phyloP scores from a whole-genome alignment of 208 protist genomes.

The Wallacemonas sp. region DNA sequence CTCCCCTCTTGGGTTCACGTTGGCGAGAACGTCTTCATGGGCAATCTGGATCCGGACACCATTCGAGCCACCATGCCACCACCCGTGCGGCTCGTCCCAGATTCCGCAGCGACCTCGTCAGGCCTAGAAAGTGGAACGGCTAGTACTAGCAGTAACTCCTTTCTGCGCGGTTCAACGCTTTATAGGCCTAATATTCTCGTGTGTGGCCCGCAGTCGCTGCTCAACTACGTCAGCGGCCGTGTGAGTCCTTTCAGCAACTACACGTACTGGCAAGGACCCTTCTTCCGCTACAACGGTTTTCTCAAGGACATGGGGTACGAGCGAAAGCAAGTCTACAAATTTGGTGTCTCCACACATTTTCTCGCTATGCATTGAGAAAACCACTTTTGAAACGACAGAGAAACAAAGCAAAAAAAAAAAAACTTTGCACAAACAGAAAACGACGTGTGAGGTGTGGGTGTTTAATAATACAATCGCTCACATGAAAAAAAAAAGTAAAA shows the following conservation, averaged over 20 bases:
- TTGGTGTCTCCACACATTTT: constrained; percentile 84
- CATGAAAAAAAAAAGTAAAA: no score
- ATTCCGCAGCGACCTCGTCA: no score
- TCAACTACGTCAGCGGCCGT: constrained; percentile 68
- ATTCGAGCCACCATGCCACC: constrained; percentile 46
- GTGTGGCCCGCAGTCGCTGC: constrained; percentile 80
- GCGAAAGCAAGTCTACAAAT: constrained; percentile 85
- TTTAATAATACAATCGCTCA: no score
- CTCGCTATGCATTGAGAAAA: constrained; percentile 57
- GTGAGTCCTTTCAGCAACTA: constrained; percentile 60
- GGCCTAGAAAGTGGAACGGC: background rate
- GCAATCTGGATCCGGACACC: constrained; percentile 69
- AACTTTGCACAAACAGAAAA: background rate
- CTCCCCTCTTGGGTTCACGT: constrained; percentile 17
- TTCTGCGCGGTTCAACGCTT: constrained; percentile 1
- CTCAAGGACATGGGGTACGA: constrained; percentile 87
- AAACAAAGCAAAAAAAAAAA: background rate
- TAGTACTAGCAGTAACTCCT: background rate
- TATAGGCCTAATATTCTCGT: constrained; percentile 64
- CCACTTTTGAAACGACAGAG: background rate
- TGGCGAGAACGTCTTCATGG: constrained; percentile 62
- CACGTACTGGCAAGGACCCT: constrained; percentile 77
- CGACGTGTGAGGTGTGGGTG: no score
- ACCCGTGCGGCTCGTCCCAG: constrained; percentile 23
- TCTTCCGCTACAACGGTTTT: constrained; percentile 77